A percentile compares a stretch with the other conserved stretches of the same genome.
Evolutionary conservation across 176 grass and related monocot species (phyloP).

Genomic region (Lolium rigidum): DNA sequence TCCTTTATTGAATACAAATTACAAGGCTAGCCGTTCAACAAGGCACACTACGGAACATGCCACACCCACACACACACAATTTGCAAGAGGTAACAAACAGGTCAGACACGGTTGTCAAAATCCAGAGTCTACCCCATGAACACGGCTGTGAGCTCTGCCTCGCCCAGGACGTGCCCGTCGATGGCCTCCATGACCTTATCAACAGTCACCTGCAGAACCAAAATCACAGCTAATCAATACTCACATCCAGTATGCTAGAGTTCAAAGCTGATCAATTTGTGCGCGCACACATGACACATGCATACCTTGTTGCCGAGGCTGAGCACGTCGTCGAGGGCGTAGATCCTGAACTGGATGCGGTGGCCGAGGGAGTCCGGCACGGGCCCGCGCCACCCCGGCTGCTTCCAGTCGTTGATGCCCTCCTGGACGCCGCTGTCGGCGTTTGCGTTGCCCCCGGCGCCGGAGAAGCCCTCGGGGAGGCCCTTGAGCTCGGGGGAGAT

Average conservation of each 20-base stretch:
- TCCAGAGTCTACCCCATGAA: slow-evolving; percentile 43
- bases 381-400: slow-evolving; percentile 77
- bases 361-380: slow-evolving; percentile 54
- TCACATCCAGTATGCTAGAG: neutral
- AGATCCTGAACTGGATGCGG: slow-evolving; percentile 76
- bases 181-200: slow-evolving; percentile 79
- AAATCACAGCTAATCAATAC: neutral
- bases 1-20: slow-evolving; percentile 40
- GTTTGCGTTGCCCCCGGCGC: slow-evolving; percentile 31
- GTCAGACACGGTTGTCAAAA: neutral
- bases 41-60: neutral
- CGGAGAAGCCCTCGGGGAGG: slow-evolving; percentile 80
- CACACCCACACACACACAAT: no score
- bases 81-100: neutral
- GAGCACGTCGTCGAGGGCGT: slow-evolving; percentile 75
- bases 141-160: slow-evolving; percentile 71
- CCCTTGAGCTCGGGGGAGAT: slow-evolving; percentile 62
- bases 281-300: neutral
- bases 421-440: slow-evolving; percentile 61
- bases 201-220: slow-evolving; percentile 60
- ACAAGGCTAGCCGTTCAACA: neutral
- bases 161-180: slow-evolving; percentile 66
- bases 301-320: slow-evolving; percentile 78
- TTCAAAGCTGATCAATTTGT: neutral
- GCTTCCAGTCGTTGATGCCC: slow-evolving; percentile 92